Base-by-base conservation (phyloP, 768 basidiomycete genomes). In the Trametes coccinea region DNA sequence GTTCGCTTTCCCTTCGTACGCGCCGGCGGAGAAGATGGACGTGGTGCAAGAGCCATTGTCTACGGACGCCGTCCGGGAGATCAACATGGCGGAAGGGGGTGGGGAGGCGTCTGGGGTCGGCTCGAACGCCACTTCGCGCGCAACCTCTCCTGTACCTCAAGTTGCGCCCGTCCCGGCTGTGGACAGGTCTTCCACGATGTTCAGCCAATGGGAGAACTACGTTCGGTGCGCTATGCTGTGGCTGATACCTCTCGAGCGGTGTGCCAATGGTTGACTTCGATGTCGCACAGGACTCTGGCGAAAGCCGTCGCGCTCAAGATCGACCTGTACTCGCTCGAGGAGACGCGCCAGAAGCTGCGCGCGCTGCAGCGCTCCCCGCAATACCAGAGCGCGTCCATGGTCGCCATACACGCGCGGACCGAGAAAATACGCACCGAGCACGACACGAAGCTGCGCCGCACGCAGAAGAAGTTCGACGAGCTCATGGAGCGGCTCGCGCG, bases 1-100 rank as follows among this genome's bases (percentile, higher is more conserved):
- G 17, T 63, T 63, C 40, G 17, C 53, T 0, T 63, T 63, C 27
- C 56, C 62, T 13, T 37, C 16, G 46, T 63, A 62, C 37, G 39
- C 17, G 1, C 56, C 57, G 5, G 37, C 62, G 4, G 62, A 63
- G 52, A 37, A 44, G 47, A 51, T 55, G 62, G 52, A 52, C 16
- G 50, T 46, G 14, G 43, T 31, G 2, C 33, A 11, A 4, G 41
- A 51, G 27, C 27, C 22, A 6, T 11, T 37, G 27, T 3, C 39
- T 4, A 30, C 37, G n/a, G 50, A n/a, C 10, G 16, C 8, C 1
- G 49, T 41, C 16, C 31, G 50, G 9, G 54, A 56, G 10, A 43
- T 56, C 29, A 43, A 62, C 34, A 56, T 52, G 61, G 37, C 29
- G 13, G 39, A 60, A 8, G 45, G 17, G 5, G 45, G 17, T 10